Evolutionary conservation across 75 land plant species (phyloP).

Genomic region (Picea sitchensis): DNA sequence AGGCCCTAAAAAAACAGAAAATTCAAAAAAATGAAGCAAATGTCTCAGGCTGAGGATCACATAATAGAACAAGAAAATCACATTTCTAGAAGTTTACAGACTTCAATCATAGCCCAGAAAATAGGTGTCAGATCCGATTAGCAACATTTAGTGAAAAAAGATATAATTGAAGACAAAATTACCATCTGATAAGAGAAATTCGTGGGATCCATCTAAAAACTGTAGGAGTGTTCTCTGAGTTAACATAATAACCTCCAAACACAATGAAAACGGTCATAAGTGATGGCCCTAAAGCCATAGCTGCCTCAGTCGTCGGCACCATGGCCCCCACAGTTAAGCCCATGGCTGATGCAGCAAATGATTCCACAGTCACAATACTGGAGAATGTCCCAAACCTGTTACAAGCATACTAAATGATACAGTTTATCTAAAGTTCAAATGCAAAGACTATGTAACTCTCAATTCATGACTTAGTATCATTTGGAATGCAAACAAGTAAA

Average conservation of each 20-base stretch:
- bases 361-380: conserved; percentile 82
- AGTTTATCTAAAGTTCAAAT: background rate
- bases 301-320: conserved; percentile 96
- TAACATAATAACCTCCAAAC: conserved; percentile 99
- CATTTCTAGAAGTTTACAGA: background rate
- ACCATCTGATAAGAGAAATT: conserved; percentile 97
- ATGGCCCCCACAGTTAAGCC: conserved; percentile 99
- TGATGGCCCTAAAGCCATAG: conserved; percentile 97
- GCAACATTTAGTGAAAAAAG: background rate
- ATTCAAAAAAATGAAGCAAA: background rate
- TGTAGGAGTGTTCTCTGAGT: conserved; percentile 87
- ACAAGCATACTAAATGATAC: background rate
- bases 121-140: background rate
- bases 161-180: conserved; percentile 4
- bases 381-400: conserved; percentile 88
- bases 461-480: background rate
- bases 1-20: conserved; percentile 60
- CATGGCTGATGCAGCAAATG: conserved; percentile 99
- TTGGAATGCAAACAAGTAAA: background rate
- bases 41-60: background rate
- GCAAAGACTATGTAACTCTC: background rate
- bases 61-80: background rate
- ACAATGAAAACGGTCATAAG: conserved; percentile 99
- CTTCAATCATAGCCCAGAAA: background rate
- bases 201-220: conserved; percentile 96